Percentiles rank a stretch among this genome's conserved stretches.
These are phyloP conservation scores for Penicillium carneum DNA, from an alignment of 2,329 filamentous ascomycete genomes.

Conservation along the genomic window DNA sequence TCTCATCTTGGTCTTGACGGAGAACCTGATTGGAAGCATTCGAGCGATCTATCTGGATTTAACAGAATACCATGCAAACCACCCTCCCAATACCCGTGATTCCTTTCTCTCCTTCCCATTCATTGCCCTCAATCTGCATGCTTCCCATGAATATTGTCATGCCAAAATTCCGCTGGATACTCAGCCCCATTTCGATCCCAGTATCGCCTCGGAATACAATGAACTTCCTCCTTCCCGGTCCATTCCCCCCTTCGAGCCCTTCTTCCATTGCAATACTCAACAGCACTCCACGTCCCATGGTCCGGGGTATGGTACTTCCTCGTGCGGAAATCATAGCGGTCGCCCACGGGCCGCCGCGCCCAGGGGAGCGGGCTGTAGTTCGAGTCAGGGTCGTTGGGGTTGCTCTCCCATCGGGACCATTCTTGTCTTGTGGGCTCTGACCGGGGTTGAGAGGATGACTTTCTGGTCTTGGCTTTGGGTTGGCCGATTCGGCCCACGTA, in stretches of 20 bases:
- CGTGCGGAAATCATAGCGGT: constrained; percentile 46
- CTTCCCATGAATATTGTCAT: constrained; percentile 37
- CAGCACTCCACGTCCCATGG: constrained; percentile 41
- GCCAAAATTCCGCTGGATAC: constrained; percentile 33
- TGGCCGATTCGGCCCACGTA: constrained; percentile 44
- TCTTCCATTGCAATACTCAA: constrained; percentile 39
- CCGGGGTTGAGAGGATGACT: not conserved
- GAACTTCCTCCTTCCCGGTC: constrained; percentile 23
- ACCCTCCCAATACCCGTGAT: not conserved
- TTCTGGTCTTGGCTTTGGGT: not conserved
- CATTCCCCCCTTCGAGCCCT: constrained; percentile 11
- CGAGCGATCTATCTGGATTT: not conserved
- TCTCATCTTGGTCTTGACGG: not conserved
- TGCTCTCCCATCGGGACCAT: constrained; percentile 29
- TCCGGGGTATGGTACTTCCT: constrained; percentile 43
- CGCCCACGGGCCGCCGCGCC: constrained; percentile 28
- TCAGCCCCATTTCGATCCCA: constrained; percentile 37
- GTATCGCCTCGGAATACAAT: constrained; percentile 36
- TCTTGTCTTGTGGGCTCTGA: not conserved
- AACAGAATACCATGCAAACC: not conserved
- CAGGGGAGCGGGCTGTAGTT: constrained; percentile 27
- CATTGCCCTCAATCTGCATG: constrained; percentile 19
- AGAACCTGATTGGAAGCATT: not conserved
- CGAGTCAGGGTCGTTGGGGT: constrained; percentile 12
- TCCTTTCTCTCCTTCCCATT: not conserved